Base-by-base conservation (phyloP, 345 rosid species). In the Salix viminalis region DNA sequence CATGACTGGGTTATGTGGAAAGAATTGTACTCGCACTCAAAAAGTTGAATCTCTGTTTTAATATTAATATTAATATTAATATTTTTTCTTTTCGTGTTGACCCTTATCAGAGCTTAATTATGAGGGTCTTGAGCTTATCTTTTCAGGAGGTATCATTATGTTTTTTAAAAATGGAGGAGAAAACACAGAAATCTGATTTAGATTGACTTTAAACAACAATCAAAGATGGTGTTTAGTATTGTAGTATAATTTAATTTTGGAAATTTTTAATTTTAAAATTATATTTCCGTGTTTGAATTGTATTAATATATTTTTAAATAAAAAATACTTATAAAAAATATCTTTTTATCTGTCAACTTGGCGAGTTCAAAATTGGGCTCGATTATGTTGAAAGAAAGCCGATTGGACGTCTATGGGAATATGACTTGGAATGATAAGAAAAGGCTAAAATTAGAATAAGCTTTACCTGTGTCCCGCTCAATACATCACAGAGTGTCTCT, bases 321-420 rank as follows among this genome's bases (percentile, higher is more conserved):
- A 36, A 5, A 34, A 32, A 32, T 32, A 32, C 34, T 32, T 32
- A 34, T 34, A 34, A 34, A 34, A 36, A 36, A 36, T 36, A 36
- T 36, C 37, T 36, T 36, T 34, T 36, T 36, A 36, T 36, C 37
- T 36, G 5, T 5, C 37, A 36, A 36, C 37, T 1, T 36, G 37
- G 19, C 7, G 10, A 9, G 4, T 60, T 70, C 69, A 73, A 76
- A 46, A 23, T 64, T 64, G 78, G 82, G 36, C 76, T 60, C 70
- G 37, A 76, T 76, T 76, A 76, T 76, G 79, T 64, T 80, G 70
- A 74, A 76, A 62, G 79, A 70, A 71, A 80, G 21, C 7, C 4
- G 12, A 73, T 41, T 62, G 58, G 44, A 74, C 13, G 11, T 28
- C 18, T 16, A 39, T 30, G 64, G 70, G 76, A 80, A 39, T 39